phyloP scores from a whole-genome alignment of 306 rosid species.

The Glycine tomentella region DNA sequence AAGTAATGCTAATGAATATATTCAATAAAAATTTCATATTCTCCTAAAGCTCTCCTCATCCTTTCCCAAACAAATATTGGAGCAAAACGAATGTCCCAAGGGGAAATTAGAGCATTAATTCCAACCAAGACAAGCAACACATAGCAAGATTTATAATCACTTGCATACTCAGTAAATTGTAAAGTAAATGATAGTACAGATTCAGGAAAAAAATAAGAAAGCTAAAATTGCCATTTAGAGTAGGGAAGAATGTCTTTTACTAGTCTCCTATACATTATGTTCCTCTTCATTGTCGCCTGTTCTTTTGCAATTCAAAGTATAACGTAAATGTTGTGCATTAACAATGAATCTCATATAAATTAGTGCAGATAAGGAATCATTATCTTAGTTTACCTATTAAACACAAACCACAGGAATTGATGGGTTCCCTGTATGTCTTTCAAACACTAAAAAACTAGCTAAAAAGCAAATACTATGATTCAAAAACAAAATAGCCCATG shows the following conservation, averaged over 20 bases:
- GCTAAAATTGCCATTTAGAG: background rate
- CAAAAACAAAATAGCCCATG: background rate
- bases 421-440: background rate
- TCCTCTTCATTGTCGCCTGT: background rate
- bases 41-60: slow-evolving; percentile 29
- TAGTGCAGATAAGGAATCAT: background rate
- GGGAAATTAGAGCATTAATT: background rate
- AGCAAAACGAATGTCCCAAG: slow-evolving; percentile 7
- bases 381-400: slow-evolving; percentile 12
- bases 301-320: slow-evolving; percentile 18
- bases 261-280: background rate
- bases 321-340: background rate
- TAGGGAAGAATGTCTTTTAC: slow-evolving; percentile 16
- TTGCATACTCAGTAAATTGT: background rate
- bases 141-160: background rate
- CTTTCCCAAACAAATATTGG: slow-evolving; percentile 6
- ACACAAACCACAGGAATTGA: background rate
- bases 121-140: slow-evolving; percentile 28
- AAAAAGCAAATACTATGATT: background rate
- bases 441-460: background rate
- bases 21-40: slow-evolving; percentile 19
- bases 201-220: background rate
- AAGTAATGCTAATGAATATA: slow-evolving; percentile 3
- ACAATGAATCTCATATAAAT: background rate
- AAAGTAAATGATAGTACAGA: background rate